Evolutionary conservation across 2,329 filamentous ascomycete species (phyloP), one percentile per base, ranked within the genome.

Genomic region (Fusarium brevicatenulatum): DNA sequence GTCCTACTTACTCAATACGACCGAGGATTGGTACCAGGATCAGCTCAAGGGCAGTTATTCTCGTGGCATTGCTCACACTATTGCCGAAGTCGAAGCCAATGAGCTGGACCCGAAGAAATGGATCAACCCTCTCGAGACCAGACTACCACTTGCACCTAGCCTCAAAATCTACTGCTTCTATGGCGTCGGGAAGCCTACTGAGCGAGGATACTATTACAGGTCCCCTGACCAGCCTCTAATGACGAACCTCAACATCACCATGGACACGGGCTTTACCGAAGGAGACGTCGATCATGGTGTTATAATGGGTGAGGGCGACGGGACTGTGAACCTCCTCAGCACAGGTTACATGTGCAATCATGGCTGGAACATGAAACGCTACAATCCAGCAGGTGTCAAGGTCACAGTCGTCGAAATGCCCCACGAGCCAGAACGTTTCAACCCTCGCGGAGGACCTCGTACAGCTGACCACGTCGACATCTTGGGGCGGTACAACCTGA

Each of bases 81-180:
- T 85, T 11, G 88, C 88, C 15, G 92, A 97, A 82, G 94, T 99
- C 2, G 92, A 97, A 78, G 90, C 88, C 57, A 96, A 96, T 80
- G 92, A 95, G 77, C 82, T 90, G n/a, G 88, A 93, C 71, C 90
- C 89, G 5, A 86, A 85, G 55, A 99, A 97, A 80, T 99, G 96
- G 96, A 90, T 97, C 69, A 99, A 99, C 79, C 96, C 96, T 0
- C 89, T 98, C 2, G 95, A 98, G 81, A 93, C 94, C 0, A 89
- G 95, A 4, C 86, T 98, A 0, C 96, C 96, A 0, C 86, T 94
- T 25, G 95, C 96, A 4, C 95, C 96, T 0, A 93, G 90, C 78
- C 85, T 99, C 78, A 98, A 97, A 81, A 94, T 99, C 18, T 98
- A 95, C 83, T 98, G 96, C 83, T 98, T 99, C 85, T 98, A 99